A percentile compares a stretch with the other conserved stretches of the same genome.
These are phyloP conservation scores for Shiraia bambusicola DNA, from an alignment of 2,329 filamentous ascomycete genomes.

Conservation along the genomic window DNA sequence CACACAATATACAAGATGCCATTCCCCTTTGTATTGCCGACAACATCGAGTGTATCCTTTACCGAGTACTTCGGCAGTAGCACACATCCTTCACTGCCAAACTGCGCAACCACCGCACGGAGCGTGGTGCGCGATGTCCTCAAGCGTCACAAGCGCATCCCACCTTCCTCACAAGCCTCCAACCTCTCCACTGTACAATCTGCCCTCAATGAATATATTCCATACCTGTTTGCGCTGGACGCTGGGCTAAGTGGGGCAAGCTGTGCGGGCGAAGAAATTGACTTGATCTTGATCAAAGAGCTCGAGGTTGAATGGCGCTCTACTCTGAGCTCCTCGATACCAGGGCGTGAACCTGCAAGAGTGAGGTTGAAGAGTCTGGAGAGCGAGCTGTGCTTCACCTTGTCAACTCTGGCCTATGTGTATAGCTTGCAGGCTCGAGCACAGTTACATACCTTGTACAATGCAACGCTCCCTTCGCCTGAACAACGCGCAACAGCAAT, in stretches of 20 bases:
- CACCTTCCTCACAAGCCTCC: slow-evolving; percentile 66
- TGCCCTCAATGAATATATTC: slow-evolving; percentile 74
- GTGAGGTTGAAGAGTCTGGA: slow-evolving; percentile 72
- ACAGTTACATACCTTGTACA: slow-evolving; percentile 72
- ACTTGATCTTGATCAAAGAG: slow-evolving; percentile 65
- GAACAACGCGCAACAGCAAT: slow-evolving; percentile 72
- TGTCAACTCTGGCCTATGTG: slow-evolving; percentile 75
- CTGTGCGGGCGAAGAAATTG: slow-evolving; percentile 63
- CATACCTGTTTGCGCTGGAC: slow-evolving; percentile 78
- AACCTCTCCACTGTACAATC: slow-evolving; percentile 71
- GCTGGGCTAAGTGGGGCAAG: slow-evolving; percentile 63
- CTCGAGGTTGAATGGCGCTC: slow-evolving; percentile 80
- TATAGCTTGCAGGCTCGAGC: slow-evolving; percentile 72
- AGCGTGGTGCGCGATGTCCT: slow-evolving; percentile 79
- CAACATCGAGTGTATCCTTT: slow-evolving; percentile 84
- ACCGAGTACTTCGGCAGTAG: slow-evolving; percentile 73
- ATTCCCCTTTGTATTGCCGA: slow-evolving; percentile 84
- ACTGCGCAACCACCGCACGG: slow-evolving; percentile 78
- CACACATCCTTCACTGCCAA: slow-evolving; percentile 85
- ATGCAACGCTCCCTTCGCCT: slow-evolving; percentile 53
- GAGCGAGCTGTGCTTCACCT: slow-evolving; percentile 77
- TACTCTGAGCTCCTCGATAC: slow-evolving; percentile 66
- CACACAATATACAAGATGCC: slow-evolving; percentile 63
- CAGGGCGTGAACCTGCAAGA: slow-evolving; percentile 62
- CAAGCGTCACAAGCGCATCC: slow-evolving; percentile 87